phyloP scores from a whole-genome alignment of 1,284 basidiomycete species.

The Ustilago tritici region DNA sequence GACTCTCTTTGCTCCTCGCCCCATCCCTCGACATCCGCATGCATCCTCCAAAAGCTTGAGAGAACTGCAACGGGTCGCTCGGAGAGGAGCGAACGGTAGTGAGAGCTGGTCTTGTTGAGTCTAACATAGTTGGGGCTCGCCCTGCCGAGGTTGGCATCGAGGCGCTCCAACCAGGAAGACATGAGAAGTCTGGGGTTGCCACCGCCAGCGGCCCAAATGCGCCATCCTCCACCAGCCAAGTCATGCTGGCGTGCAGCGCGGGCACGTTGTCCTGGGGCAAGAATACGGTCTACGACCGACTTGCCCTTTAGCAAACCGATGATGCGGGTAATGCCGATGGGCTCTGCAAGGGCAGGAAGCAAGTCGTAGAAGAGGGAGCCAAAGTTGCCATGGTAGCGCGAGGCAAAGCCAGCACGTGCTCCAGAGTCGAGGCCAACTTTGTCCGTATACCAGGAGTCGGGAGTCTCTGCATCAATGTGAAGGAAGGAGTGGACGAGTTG shows the following conservation, averaged over 20 bases:
- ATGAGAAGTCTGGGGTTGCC: slow-evolving; percentile 41
- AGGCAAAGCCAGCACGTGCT: slow-evolving; percentile 50
- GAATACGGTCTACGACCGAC: slow-evolving; percentile 47
- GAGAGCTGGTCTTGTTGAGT: slow-evolving; percentile 16
- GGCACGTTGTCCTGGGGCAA: slow-evolving; percentile 46
- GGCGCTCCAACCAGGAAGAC: slow-evolving; percentile 48
- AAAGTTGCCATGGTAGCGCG: slow-evolving; percentile 36
- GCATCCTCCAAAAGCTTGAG: slow-evolving; percentile 57
- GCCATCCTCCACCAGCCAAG: slow-evolving; percentile 51
- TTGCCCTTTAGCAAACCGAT: slow-evolving; percentile 46
- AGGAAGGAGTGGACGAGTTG: slow-evolving; percentile 56
- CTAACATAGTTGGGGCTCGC: slow-evolving; percentile 38
- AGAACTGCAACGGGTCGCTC: slow-evolving; percentile 53
- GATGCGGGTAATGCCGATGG: slow-evolving; percentile 45
- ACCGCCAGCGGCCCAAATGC: slow-evolving; percentile 45
- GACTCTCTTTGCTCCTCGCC: slow-evolving; percentile 43
- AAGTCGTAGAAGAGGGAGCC: slow-evolving; percentile 51
- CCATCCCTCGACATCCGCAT: slow-evolving; percentile 53
- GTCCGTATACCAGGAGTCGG: slow-evolving; percentile 50
- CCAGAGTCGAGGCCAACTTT: slow-evolving; percentile 33
- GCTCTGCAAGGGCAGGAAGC: slow-evolving; percentile 49
- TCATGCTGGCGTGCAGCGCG: slow-evolving; percentile 38
- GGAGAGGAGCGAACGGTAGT: slow-evolving; percentile 28
- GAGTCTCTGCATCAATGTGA: slow-evolving; percentile 56
- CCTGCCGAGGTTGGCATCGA: slow-evolving; percentile 52